Evolutionary conservation across 2,329 filamentous ascomycete genomes (phyloP).

Genomic region (Sclerotinia glacialis): DNA sequence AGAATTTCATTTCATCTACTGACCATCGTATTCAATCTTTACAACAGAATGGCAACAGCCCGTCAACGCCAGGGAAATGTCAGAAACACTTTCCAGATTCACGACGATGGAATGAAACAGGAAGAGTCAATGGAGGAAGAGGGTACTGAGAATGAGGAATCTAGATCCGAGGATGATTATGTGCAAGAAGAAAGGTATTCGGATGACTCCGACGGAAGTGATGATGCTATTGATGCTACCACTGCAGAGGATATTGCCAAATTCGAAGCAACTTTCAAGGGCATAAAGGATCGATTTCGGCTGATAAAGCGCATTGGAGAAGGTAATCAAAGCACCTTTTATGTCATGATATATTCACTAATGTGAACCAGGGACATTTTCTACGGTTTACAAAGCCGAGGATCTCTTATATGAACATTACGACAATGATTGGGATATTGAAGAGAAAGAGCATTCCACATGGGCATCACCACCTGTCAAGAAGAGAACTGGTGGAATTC

Average conservation of each 20-base stretch:
- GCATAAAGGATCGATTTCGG: slow-evolving; percentile 79
- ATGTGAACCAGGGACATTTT: slow-evolving; percentile 75
- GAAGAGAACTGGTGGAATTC: slow-evolving; percentile 44
- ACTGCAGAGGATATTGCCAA: slow-evolving; percentile 85
- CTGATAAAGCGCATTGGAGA: slow-evolving; percentile 97
- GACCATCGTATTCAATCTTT: slow-evolving; percentile 20
- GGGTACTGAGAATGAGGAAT: slow-evolving; percentile 40
- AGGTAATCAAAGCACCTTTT: slow-evolving; percentile 52
- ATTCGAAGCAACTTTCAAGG: slow-evolving; percentile 76
- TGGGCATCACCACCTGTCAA: slow-evolving; percentile 69
- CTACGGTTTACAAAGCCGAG: slow-evolving; percentile 97
- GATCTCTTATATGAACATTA: slow-evolving; percentile 82
- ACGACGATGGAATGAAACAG: slow-evolving; percentile 41
- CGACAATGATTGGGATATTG: slow-evolving; percentile 82
- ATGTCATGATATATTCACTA: slow-evolving; percentile 19
- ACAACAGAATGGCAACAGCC: slow-evolving; percentile 35
- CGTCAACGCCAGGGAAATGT: slow-evolving; percentile 32
- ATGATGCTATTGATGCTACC: slow-evolving; percentile 60
- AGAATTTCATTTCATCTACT: slow-evolving; percentile 20
- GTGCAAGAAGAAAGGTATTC: slow-evolving; percentile 45
- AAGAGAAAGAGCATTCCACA: slow-evolving; percentile 59
- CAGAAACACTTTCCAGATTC: slow-evolving; percentile 41
- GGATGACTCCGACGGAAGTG: slow-evolving; percentile 53
- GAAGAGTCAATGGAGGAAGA: slow-evolving; percentile 39
- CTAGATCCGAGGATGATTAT: slow-evolving; percentile 29